A percentile compares a stretch with the other conserved stretches of the same genome.
Conservation (phyloP, 2,329 filamentous ascomycete species). For the Westerdykella sp. region DNA sequence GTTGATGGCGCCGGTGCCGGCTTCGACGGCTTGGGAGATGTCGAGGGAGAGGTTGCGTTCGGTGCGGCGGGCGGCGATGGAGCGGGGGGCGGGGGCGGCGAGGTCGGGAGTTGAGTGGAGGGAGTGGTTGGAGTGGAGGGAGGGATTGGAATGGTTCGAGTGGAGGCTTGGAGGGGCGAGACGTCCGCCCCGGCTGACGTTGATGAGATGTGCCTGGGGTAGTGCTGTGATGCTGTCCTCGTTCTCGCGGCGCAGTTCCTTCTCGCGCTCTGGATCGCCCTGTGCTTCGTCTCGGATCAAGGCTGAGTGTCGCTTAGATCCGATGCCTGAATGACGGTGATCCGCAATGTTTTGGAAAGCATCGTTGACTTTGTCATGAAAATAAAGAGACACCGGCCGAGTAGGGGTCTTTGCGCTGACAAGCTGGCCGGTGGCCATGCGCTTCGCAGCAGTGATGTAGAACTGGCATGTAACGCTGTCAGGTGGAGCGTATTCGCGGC, state of each 20-base stretch:
- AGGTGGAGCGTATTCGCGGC: conserved; percentile 79
- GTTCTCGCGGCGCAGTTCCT: conserved; percentile 71
- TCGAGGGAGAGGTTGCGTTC: conserved; percentile 40
- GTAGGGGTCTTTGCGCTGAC: conserved; percentile 48
- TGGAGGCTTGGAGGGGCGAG: conserved; percentile 35
- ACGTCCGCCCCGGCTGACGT: conserved; percentile 36
- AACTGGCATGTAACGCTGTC: conserved; percentile 91
- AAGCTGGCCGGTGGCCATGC: conserved; percentile 43
- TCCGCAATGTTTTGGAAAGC: conserved; percentile 81
- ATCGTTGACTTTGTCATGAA: conserved; percentile 82
- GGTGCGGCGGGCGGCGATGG: conserved; percentile 38
- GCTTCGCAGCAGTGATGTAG: conserved; percentile 77
- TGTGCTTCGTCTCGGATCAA: conserved; percentile 75
- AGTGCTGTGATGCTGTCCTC: conserved; percentile 80
- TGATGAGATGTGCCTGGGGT: conserved; percentile 49
- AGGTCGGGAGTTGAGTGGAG: conserved; percentile 23
- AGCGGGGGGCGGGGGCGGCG: conserved; percentile 19
- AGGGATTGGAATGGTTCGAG: conserved; percentile 6
- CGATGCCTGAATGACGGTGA: conserved; percentile 49
- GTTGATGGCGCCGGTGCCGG: conserved; percentile 33
- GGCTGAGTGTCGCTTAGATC: conserved; percentile 63
- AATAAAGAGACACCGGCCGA: conserved; percentile 62
- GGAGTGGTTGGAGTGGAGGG: conserved; percentile 15
- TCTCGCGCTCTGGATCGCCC: conserved; percentile 71
- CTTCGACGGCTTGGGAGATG: conserved; percentile 35